These are phyloP conservation scores for peach (Prunus persica) DNA, from an alignment of 306 rosid species.

Conservation along the genomic window DNA sequence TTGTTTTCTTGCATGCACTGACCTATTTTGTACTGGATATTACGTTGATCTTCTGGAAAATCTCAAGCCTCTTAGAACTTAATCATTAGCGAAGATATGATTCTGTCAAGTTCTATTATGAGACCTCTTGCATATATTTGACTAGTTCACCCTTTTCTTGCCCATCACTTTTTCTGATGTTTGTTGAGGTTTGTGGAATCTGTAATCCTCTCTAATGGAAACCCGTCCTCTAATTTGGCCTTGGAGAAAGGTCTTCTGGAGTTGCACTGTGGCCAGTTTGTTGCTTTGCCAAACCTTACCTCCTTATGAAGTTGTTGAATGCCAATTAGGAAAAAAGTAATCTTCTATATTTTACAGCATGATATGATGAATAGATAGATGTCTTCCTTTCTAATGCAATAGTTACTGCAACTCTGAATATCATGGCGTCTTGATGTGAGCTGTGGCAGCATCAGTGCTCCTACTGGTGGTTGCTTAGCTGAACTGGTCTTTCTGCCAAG, in stretches of 20 bases:
- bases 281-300: not conserved
- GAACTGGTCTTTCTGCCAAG: conserved; percentile 6
- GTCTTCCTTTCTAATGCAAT: not conserved
- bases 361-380: not conserved
- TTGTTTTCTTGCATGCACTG: conserved; percentile 7
- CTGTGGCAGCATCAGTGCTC: not conserved
- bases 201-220: not conserved
- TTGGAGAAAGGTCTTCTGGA: not conserved
- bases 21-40: not conserved
- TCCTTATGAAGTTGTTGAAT: not conserved
- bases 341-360: not conserved
- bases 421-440: not conserved
- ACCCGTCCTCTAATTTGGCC: not conserved
- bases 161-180: not conserved
- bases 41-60: not conserved
- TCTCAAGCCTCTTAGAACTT: not conserved
- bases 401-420: not conserved
- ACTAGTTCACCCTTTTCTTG: not conserved
- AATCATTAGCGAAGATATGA: not conserved
- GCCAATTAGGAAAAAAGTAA: not conserved
- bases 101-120: not conserved
- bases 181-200: not conserved
- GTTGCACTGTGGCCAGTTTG: not conserved
- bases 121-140: not conserved
- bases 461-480: not conserved